phyloP scores from a whole-genome alignment of 257 asterid species.

The Anisodus acutangulus region DNA sequence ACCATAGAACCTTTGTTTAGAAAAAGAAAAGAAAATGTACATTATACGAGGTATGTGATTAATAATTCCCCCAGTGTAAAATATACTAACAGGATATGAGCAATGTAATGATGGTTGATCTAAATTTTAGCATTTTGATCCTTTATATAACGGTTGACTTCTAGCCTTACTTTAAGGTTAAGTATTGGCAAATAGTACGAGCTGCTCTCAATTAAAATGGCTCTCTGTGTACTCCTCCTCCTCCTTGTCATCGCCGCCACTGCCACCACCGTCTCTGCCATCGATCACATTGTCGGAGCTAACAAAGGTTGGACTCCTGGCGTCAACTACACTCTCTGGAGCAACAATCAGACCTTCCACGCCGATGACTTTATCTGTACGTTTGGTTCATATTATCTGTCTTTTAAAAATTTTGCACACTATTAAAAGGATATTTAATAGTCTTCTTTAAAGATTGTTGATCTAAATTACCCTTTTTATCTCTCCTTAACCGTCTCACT shows the following conservation, averaged over 20 bases:
- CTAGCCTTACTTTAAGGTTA: neutral
- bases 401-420: neutral
- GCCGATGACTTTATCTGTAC: conserved; percentile 82
- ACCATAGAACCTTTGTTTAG: neutral
- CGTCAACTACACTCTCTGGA: conserved; percentile 89
- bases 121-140: neutral
- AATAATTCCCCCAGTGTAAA: neutral
- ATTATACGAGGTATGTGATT: neutral
- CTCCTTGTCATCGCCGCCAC: conserved; percentile 42
- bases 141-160: neutral
- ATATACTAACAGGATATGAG: neutral
- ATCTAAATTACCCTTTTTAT: neutral
- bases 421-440: no score
- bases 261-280: conserved; percentile 57
- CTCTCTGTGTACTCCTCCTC: conserved; percentile 44
- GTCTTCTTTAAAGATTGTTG: neutral
- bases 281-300: conserved; percentile 95
- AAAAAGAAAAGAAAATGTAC: neutral
- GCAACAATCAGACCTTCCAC: conserved; percentile 85
- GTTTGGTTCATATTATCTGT: neutral
- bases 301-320: conserved; percentile 94
- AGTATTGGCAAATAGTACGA: neutral
- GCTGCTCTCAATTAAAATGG: conserved; percentile 18
- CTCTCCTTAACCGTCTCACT: neutral
- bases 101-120: neutral